Base-by-base conservation (phyloP, 2,329 filamentous ascomycete species). In the Cladorrhinum sp. region DNA sequence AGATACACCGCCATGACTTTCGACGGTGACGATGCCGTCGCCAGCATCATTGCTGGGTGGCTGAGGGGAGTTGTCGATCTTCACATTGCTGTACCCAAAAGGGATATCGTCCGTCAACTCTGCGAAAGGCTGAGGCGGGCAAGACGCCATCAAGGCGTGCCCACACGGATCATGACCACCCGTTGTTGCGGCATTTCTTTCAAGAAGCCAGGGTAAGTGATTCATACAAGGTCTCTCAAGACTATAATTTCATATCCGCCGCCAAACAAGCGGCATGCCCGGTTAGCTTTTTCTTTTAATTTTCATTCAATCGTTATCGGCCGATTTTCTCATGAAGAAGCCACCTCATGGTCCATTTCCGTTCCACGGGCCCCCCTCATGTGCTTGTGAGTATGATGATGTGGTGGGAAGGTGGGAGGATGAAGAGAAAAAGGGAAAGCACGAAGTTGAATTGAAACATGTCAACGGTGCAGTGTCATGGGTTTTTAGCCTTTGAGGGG, bases 181-280 rank as follows among this genome's bases (percentile, higher is more conserved):
- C 57, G 83, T 78, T 57, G 83, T 78, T 58, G 85, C 79, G 67
- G 72, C 76, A 58, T 79, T 76, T 67, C 81, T 77, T 69, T 86
- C 87, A 67, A 93, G 79, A 63, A 96, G 81, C 76, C 88, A 91
- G 68, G 92, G 90, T 77, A 93, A 83, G 75, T 96, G 92, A 68
- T 92, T 87, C 85, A 96, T 96, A 80, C 95, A 98, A 56, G 93
- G 91, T 73, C 89, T 90, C 79, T 97, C 93, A 75, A 96, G 89
- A 72, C 83, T 90, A 89, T 82, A 83, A 69, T 36, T 36, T 36
- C 32, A 66, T 75, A 61, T 65, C 22, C 20, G 38, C 53, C 49
- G 22, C 20, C 41, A 23, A 22, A 49, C 22, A 45, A 48, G 53
- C 38, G 25, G 53, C 53, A 36, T 36, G 12, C 20, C n/a, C 25